Conservation (phyloP, 1,284 basidiomycete species). For the Malassezia pachydermatis region DNA sequence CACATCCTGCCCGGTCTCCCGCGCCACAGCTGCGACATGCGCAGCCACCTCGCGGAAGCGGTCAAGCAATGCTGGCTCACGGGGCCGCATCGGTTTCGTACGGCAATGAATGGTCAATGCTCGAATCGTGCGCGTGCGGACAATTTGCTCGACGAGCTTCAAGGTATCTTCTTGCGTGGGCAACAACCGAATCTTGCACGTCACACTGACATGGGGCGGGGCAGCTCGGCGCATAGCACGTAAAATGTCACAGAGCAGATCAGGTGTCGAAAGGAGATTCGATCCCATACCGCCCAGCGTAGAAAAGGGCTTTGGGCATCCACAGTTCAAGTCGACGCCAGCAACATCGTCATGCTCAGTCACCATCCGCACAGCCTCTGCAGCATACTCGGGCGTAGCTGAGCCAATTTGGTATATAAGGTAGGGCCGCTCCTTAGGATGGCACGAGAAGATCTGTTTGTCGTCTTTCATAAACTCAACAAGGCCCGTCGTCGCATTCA, state of each 20-base stretch:
- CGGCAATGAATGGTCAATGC: slow-evolving; percentile 90
- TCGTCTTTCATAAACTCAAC: slow-evolving; percentile 65
- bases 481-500: slow-evolving; percentile 82
- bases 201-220: slow-evolving; percentile 53
- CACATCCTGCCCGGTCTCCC: slow-evolving; percentile 53
- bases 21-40: slow-evolving; percentile 58
- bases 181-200: slow-evolving; percentile 73
- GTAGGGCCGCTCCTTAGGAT: slow-evolving; percentile 64
- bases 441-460: slow-evolving; percentile 77
- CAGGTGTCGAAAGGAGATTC: slow-evolving; percentile 79
- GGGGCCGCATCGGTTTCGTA: slow-evolving; percentile 80
- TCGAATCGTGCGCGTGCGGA: slow-evolving; percentile 69
- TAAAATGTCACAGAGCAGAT: slow-evolving; percentile 66
- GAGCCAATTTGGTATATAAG: slow-evolving; percentile 70
- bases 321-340: slow-evolving; percentile 89
- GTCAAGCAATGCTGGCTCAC: slow-evolving; percentile 67
- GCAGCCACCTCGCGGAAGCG: slow-evolving; percentile 74
- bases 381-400: slow-evolving; percentile 74
- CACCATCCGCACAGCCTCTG: slow-evolving; percentile 76
- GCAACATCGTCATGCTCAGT: slow-evolving; percentile 67
- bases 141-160: slow-evolving; percentile 71
- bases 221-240: slow-evolving; percentile 39
- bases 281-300: slow-evolving; percentile 94
- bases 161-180: slow-evolving; percentile 77
- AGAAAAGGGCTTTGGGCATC: slow-evolving; percentile 79